These are phyloP conservation scores for Eucalyptus victrix DNA, from an alignment of 345 rosid species.

Conservation along the genomic window DNA sequence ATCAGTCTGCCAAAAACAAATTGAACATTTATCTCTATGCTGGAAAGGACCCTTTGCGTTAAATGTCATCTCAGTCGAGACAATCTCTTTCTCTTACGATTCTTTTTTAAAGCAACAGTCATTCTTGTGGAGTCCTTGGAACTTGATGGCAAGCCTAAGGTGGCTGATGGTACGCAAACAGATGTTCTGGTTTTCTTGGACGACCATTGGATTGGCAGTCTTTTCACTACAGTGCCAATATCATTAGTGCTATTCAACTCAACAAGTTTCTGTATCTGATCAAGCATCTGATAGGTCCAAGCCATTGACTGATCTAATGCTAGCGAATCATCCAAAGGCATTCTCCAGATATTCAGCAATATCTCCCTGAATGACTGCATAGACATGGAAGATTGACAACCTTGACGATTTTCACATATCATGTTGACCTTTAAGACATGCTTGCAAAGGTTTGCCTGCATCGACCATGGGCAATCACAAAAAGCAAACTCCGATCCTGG, in stretches of 20 bases:
- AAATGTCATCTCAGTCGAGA: constrained; percentile 27
- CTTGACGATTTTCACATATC: constrained; percentile 31
- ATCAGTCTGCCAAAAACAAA: background rate
- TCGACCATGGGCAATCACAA: constrained; percentile 85
- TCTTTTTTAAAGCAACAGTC: constrained; percentile 7
- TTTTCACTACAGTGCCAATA: constrained; percentile 48
- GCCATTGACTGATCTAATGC: constrained; percentile 62
- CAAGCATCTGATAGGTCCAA: constrained; percentile 66
- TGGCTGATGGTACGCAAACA: constrained; percentile 59
- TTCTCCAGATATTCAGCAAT: constrained; percentile 36
- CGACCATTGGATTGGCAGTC: constrained; percentile 66
- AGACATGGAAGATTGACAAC: constrained; percentile 52
- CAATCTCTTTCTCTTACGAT: constrained; percentile 32
- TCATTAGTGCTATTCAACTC: constrained; percentile 41
- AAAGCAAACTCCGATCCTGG: constrained; percentile 93
- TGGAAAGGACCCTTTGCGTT: background rate
- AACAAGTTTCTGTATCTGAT: constrained; percentile 68
- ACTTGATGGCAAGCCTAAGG: constrained; percentile 17
- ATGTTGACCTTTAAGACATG: constrained; percentile 83
- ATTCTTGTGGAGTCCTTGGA: constrained; percentile 6
- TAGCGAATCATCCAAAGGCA: constrained; percentile 71
- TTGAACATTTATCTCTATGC: background rate
- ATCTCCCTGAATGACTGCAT: constrained; percentile 45
- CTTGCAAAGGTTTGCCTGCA: constrained; percentile 93
- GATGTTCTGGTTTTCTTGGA: constrained; percentile 72